A percentile compares a stretch with the other conserved stretches of the same genome.
Evolutionary conservation across 139 green algal species (phyloP).

Genomic region (Spirogloea muscicola): DNA sequence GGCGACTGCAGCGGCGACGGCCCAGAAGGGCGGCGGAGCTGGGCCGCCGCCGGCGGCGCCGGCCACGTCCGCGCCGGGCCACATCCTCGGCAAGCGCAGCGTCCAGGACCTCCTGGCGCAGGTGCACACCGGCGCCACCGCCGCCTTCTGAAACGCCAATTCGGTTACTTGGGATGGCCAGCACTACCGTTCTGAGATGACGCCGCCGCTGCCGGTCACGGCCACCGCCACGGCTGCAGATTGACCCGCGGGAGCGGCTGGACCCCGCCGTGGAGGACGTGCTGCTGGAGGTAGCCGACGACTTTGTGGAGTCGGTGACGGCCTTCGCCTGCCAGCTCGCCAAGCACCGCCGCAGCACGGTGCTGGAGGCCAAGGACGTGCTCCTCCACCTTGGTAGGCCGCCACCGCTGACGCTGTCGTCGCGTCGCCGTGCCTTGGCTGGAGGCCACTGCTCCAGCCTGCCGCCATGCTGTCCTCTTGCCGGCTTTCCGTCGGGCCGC

Average conservation of each 20-base stretch:
- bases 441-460: background rate
- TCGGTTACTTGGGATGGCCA: no score
- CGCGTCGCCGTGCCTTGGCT: background rate
- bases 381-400: conserved; percentile 41
- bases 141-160: no score
- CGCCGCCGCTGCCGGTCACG: no score
- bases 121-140: no score
- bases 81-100: conserved; percentile 2
- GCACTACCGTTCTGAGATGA: no score
- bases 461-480: background rate
- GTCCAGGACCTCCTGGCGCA: conserved; percentile 14
- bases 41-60: background rate
- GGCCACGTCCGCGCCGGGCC: no score
- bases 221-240: no score
- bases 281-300: conserved; percentile 47
- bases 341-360: conserved; percentile 26
- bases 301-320: conserved; percentile 49
- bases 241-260: conserved; percentile 35
- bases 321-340: conserved; percentile 40
- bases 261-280: conserved; percentile 46
- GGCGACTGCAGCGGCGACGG: background rate
- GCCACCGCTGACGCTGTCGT: background rate
- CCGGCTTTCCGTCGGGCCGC: background rate
- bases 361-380: conserved; percentile 50
- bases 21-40: no score